Evolutionary conservation across 2,329 filamentous ascomycete genomes (phyloP), one percentile per base, ranked within the genome.

Genomic region (Beauveria australis): DNA sequence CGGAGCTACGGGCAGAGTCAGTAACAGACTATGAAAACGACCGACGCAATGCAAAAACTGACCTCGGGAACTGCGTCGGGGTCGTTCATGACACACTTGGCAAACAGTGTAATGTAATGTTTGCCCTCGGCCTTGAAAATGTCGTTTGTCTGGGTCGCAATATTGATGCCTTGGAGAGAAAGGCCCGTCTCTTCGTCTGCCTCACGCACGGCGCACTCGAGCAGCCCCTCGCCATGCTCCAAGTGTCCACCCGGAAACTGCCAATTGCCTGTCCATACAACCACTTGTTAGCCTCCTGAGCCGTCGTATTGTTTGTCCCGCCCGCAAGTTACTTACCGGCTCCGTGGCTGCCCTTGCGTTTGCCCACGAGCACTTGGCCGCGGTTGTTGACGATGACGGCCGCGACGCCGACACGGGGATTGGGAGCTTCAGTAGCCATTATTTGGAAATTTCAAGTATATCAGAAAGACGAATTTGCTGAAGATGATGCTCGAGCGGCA

Each of bases 31-130:
- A 4, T 7, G 28, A n/a, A 14, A 16, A 51, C 19, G 33, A 37
- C 33, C 33, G 33, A 16, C 33, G 33, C 5, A 16, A 3, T 24
- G n/a, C 2, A 8, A 30, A 26, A 5, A 52, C 78, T 67, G 62
- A 88, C 86, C 76, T 79, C 60, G 0, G 87, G 81, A 64, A 81
- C 70, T 28, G 78, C 77, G 0, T 67, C 64, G 18, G 78, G 74
- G 28, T 83, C 78, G 0, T 73, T 68, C 65, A 83, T 74, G 49
- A 72, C 73, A 47, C 82, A 84, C 0, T 76, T 74, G 63, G 91
- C 81, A 65, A 89, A 92, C 3, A 91, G 71, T 0, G 89, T 92
- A 55, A 91, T 78, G 67, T 92, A 93, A 69, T 93, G 89, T 71
- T 86, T 89, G 0, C 72, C 73, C n/a, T 81, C 78, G 0, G 69